These are phyloP conservation scores for Aspergillus sp. DNA, from an alignment of 2,329 filamentous ascomycete species.

Conservation along the genomic window DNA sequence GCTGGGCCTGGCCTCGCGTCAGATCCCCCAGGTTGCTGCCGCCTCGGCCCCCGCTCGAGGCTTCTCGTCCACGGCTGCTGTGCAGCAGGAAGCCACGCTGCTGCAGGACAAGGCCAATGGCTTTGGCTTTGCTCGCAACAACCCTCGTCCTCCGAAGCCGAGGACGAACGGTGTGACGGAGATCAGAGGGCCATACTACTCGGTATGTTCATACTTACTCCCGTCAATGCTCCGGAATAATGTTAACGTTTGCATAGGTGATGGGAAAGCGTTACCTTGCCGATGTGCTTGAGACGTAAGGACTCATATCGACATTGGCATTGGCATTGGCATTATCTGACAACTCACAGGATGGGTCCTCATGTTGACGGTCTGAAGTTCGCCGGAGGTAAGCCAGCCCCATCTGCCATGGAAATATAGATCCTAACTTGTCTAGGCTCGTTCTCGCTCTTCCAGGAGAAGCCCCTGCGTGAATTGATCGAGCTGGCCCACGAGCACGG, in stretches of 20 bases:
- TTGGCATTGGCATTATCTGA: constrained; percentile 1
- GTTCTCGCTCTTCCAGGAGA: constrained; percentile 45
- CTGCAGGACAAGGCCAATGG: constrained; percentile 44
- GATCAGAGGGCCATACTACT: constrained; percentile 50
- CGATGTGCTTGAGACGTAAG: constrained; percentile 47
- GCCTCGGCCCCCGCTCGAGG: constrained; percentile 5
- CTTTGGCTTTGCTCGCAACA: constrained; percentile 46
- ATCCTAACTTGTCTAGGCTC: constrained; percentile 27
- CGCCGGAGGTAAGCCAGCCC: constrained; percentile 33
- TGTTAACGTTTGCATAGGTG: constrained; percentile 17
- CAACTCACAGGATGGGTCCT: constrained; percentile 39
- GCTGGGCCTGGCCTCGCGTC: constrained; percentile 2
- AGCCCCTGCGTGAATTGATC: constrained; percentile 39
- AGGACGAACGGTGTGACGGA: constrained; percentile 45
- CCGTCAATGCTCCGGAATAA: not conserved
- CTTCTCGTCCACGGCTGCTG: constrained; percentile 13
- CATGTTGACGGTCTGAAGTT: constrained; percentile 51
- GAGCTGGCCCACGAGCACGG: constrained; percentile 43
- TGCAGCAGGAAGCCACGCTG: constrained; percentile 23
- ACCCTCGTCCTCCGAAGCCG: constrained; percentile 42
- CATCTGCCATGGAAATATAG: too few species aligned
- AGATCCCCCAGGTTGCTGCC: constrained; percentile 5
- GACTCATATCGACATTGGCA: not conserved
- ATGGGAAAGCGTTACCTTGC: constrained; percentile 47
- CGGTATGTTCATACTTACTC: constrained; percentile 21